phyloP scores from a whole-genome alignment of 2,329 filamentous ascomycete species.

The Diaporthe sp. region DNA sequence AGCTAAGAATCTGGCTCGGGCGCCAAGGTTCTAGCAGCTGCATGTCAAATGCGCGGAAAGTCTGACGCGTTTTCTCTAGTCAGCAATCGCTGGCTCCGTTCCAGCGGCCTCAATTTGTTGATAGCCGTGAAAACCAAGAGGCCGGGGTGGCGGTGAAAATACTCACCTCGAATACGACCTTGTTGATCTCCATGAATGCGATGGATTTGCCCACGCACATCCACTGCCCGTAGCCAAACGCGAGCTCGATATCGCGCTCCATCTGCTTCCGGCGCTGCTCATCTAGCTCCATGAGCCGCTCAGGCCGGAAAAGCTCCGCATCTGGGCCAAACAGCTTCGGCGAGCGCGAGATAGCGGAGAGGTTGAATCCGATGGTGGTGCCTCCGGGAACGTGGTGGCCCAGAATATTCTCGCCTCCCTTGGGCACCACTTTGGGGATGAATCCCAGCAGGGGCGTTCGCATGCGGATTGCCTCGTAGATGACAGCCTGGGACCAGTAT shows the following conservation, averaged over 20 bases:
- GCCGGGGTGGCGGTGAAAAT: background rate
- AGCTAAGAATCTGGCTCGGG: background rate
- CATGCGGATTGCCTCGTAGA: background rate
- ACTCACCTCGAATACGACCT: background rate
- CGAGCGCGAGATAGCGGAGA: background rate
- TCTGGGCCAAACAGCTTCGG: background rate
- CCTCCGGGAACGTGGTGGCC: background rate
- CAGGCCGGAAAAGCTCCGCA: background rate
- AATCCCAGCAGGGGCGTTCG: background rate
- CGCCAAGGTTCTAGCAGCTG: background rate
- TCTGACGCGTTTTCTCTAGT: background rate
- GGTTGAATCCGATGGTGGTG: background rate
- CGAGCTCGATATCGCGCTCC: background rate
- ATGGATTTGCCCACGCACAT: background rate
- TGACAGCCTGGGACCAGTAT: background rate
- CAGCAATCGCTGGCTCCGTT: background rate
- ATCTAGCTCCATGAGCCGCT: background rate
- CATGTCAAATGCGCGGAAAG: background rate
- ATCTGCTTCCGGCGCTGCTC: background rate
- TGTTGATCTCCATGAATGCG: slow-evolving; percentile 2
- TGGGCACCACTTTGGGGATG: background rate
- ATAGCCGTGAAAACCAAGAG: background rate
- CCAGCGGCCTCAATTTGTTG: background rate
- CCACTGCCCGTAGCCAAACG: background rate
- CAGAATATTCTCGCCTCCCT: background rate